Conservation (phyloP, 2,329 filamentous ascomycete species). For the Podosphaera fusca region DNA sequence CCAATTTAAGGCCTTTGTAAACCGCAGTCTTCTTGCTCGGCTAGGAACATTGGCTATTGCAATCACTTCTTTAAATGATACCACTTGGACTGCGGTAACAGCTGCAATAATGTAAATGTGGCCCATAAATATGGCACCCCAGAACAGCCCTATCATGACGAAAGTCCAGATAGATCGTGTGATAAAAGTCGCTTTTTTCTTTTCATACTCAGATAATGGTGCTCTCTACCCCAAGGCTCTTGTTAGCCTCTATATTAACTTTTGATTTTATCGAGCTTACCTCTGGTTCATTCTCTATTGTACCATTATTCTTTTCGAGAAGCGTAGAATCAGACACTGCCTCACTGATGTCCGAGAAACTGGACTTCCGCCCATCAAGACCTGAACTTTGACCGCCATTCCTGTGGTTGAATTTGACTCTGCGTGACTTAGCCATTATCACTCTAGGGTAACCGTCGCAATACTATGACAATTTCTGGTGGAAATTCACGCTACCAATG, state of each 20-base stretch:
- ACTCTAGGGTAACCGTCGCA: neutral
- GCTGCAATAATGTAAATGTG: slow-evolving; percentile 94
- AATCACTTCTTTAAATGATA: slow-evolving; percentile 98
- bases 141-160: slow-evolving; percentile 90
- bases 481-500: too few species aligned
- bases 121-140: slow-evolving; percentile 75
- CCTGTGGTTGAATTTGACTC: slow-evolving; percentile 27
- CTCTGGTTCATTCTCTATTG: slow-evolving; percentile 19
- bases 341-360: slow-evolving; percentile 50
- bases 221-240: slow-evolving; percentile 5
- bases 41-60: slow-evolving; percentile 90
- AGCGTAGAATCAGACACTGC: slow-evolving; percentile 21
- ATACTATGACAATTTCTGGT: too few species aligned
- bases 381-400: slow-evolving; percentile 13
- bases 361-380: slow-evolving; percentile 29
- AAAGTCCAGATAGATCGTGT: slow-evolving; percentile 94
- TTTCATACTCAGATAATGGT: slow-evolving; percentile 58
- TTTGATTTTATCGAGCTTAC: slow-evolving; percentile 12
- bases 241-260: neutral
- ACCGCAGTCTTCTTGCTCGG: slow-evolving; percentile 68
- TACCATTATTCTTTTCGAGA: slow-evolving; percentile 9
- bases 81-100: slow-evolving; percentile 80
- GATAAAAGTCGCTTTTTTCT: slow-evolving; percentile 97
- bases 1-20: slow-evolving; percentile 95
- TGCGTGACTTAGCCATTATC: slow-evolving; percentile 23